Evolutionary conservation across 2,329 filamentous ascomycete genomes (phyloP).

Genomic region (Microsporum canis): DNA sequence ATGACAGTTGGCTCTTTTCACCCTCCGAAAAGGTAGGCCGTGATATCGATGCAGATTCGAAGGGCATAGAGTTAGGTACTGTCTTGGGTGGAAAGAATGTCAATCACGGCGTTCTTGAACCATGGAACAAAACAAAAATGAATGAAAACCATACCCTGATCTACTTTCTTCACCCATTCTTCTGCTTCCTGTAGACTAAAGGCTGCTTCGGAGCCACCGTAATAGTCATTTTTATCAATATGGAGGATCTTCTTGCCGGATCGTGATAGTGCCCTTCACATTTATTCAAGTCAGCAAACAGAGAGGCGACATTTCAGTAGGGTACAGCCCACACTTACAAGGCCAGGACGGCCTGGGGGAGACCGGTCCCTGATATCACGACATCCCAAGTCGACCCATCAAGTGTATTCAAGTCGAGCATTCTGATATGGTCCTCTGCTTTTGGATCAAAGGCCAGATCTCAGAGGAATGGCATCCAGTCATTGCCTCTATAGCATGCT

Average conservation of each 20-base stretch:
- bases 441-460: not conserved
- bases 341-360: slow-evolving; percentile 68
- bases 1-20: slow-evolving; percentile 19
- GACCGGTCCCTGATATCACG: slow-evolving; percentile 64
- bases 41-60: slow-evolving; percentile 30
- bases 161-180: slow-evolving; percentile 51
- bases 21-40: slow-evolving; percentile 15
- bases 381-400: slow-evolving; percentile 67
- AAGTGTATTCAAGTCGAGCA: slow-evolving; percentile 56
- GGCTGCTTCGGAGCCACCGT: slow-evolving; percentile 75
- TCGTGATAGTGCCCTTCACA: slow-evolving; percentile 72
- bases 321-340: slow-evolving; percentile 43
- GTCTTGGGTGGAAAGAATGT: slow-evolving; percentile 19
- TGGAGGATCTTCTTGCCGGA: slow-evolving; percentile 87
- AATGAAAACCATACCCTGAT: slow-evolving; percentile 24
- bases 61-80: slow-evolving; percentile 27
- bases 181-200: slow-evolving; percentile 74
- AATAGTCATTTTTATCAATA: slow-evolving; percentile 76
- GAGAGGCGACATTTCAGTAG: slow-evolving; percentile 4
- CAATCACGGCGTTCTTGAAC: slow-evolving; percentile 8
- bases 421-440: not conserved
- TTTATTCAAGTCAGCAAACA: not conserved
- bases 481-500: not conserved
- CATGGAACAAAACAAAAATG: not conserved
- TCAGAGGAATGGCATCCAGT: not conserved